Evolutionary conservation across 805 yeast genomes (phyloP), one percentile per base, ranked within the genome.

Genomic region (Candida nonsorbophila): DNA sequence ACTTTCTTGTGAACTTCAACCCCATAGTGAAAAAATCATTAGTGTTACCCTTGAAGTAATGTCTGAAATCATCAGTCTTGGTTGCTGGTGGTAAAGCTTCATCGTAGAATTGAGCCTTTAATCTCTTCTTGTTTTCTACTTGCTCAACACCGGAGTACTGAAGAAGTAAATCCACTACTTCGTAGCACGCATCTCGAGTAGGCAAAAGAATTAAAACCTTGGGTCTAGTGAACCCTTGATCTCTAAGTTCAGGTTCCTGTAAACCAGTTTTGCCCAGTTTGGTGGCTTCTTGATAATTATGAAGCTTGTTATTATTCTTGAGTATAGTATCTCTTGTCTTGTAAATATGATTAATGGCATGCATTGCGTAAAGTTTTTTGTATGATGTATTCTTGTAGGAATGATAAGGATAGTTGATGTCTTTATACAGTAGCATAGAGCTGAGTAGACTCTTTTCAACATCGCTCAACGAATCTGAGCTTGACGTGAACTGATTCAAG

Each of bases 181-280:
- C 75, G 49, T 74, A 79, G 16, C 92, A 86, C 7, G 80, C 61
- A 41, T 86, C 72, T 47, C 96, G 72, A 0, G 95, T 85, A 8
- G 98, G 97, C 22, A 85, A 60, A 15, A 92, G 55, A 4, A 90
- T 74, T 32, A 92, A 58, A 2, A 82, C 87, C 47, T 87, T 88
- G 1, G 98, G 95, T 38, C 97, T 70, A 0, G 96, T 88, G 52
- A 86, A 92, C 16, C 98, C 97, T 55, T 92, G 97, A 52, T 92
- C 98, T 32, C 94, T 63, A 40, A 71, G 68, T 44, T 85, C 94
- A 8, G 73, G 73, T 36, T 72, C 78, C 41, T 51, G 48, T 3
- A 44, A 46, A n/a, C n/a, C n/a, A 3, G 38, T 20, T 9, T 37
- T 40, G 2, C 59, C 62, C 28, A 68, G 74, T 24, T 62, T 50